phyloP scores from a whole-genome alignment of 768 basidiomycete species.

The Boletellus emodensis region DNA sequence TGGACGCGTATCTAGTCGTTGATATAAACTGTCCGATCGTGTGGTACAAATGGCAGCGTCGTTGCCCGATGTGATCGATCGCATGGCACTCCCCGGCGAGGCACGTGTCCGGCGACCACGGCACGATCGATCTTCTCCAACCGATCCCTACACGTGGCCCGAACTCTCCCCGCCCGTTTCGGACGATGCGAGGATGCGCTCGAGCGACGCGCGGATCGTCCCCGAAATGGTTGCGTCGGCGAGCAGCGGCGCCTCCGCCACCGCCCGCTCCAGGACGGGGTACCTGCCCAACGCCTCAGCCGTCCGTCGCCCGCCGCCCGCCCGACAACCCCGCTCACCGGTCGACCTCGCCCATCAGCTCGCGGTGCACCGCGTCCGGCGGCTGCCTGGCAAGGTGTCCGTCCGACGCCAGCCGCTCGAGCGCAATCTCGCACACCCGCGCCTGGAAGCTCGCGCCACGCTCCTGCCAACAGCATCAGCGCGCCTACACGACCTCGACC shows the following conservation, averaged over 20 bases:
- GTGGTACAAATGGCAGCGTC: too few species aligned
- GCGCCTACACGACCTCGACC: too few species aligned
- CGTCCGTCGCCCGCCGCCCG: too few species aligned
- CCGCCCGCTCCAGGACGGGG: conserved; percentile 63
- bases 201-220: conserved; percentile 39
- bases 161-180: conserved; percentile 24
- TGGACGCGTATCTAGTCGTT: not conserved
- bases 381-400: conserved; percentile 49
- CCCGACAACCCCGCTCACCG: conserved; percentile 37
- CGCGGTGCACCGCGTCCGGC: conserved; percentile 51
- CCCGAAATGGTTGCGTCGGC: conserved; percentile 46
- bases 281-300: conserved; percentile 34
- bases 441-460: conserved; percentile 49
- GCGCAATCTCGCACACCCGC: conserved; percentile 59
- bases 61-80: too few species aligned
- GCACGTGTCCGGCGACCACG: too few species aligned
- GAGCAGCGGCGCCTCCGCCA: conserved; percentile 45
- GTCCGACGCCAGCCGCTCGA: conserved; percentile 51
- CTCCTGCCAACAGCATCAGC: not conserved
- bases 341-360: conserved; percentile 70
- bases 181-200: conserved; percentile 46
- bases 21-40: too few species aligned
- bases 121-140: too few species aligned
- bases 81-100: too few species aligned
- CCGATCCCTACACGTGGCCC: not conserved